Conservation (phyloP, 106 monocot genomes). For the Apostasia ramifera region DNA sequence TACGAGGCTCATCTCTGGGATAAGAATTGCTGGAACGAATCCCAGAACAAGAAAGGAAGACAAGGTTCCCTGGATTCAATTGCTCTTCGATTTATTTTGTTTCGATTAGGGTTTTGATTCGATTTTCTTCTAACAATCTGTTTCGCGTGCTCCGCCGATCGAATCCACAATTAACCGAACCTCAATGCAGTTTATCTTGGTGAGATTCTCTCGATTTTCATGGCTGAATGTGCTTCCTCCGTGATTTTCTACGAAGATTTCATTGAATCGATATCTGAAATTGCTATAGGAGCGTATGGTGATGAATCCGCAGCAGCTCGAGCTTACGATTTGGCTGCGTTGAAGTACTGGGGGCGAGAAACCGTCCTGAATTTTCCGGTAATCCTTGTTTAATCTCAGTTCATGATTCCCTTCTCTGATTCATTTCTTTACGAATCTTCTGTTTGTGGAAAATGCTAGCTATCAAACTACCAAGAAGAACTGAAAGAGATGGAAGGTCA, state of each 20-base stretch:
- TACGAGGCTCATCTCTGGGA: slow-evolving; percentile 83
- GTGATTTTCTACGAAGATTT: too few species aligned
- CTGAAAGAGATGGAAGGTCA: slow-evolving; percentile 43
- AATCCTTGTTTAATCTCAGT: background rate
- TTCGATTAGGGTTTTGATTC: background rate
- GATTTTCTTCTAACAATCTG: background rate
- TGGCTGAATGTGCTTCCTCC: background rate
- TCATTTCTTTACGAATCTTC: background rate
- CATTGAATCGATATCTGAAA: too few species aligned
- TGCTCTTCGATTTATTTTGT: background rate
- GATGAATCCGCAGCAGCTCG: slow-evolving; percentile 75
- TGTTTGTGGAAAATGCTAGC: slow-evolving; percentile 5
- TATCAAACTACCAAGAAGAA: slow-evolving; percentile 30
- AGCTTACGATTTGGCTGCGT: slow-evolving; percentile 79
- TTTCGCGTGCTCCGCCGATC: background rate
- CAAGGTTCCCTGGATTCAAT: slow-evolving; percentile 33
- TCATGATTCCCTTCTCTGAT: background rate
- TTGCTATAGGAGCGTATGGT: slow-evolving; percentile 64
- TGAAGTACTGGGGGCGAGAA: slow-evolving; percentile 91
- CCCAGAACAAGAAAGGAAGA: slow-evolving; percentile 75
- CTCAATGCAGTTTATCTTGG: slow-evolving; percentile 74
- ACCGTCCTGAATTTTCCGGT: slow-evolving; percentile 83
- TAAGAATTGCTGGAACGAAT: slow-evolving; percentile 68
- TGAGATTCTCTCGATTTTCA: slow-evolving; percentile 19
- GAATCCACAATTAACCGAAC: background rate